Evolutionary conservation across 129 eudicot species (phyloP).

Genomic region (Centaurea solstitialis): DNA sequence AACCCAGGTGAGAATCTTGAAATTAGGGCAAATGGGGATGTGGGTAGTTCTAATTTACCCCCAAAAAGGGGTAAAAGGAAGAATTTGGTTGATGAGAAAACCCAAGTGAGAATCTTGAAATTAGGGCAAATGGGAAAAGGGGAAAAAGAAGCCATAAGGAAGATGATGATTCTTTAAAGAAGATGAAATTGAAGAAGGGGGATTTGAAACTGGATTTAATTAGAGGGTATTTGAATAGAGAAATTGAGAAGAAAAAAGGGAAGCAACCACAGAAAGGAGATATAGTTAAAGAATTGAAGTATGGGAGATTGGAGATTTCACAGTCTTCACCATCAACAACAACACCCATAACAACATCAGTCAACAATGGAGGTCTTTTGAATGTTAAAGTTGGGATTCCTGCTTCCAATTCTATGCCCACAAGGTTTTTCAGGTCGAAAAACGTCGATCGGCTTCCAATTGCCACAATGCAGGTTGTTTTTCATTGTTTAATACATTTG

Average conservation of each 20-base stretch:
- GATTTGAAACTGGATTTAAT: conserved; percentile 85
- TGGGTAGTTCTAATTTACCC: conserved; percentile 13
- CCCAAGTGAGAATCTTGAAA: not conserved
- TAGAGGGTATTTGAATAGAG: conserved; percentile 61
- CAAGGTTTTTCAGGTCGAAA: conserved; percentile 78
- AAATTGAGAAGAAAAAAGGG: conserved; percentile 73
- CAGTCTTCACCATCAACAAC: conserved; percentile 30
- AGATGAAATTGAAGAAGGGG: conserved; percentile 75
- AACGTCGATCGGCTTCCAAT: conserved; percentile 71
- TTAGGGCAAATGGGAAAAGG: not conserved
- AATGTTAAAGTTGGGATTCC: conserved; percentile 68
- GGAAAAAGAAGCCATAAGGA: conserved; percentile 16
- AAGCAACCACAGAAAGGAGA: conserved; percentile 40
- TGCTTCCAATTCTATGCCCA: conserved; percentile 22
- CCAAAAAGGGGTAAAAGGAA: conserved; percentile 17
- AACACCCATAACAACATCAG: conserved; percentile 29
- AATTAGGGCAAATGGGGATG: conserved; percentile 25
- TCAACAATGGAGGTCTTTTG: conserved; percentile 37
- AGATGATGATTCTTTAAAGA: conserved; percentile 65
- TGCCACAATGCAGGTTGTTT: conserved; percentile 76
- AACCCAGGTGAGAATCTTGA: not conserved
- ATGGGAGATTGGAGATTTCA: conserved; percentile 76
- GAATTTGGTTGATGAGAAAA: not conserved
- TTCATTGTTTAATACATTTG: not conserved
- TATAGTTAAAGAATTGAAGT: conserved; percentile 57